A percentile compares a stretch with the other conserved stretches of the same genome.
These are phyloP conservation scores for Hyaloraphidium curvatum DNA, from an alignment of 192 early-diverging fungal species.

Conservation along the genomic window DNA sequence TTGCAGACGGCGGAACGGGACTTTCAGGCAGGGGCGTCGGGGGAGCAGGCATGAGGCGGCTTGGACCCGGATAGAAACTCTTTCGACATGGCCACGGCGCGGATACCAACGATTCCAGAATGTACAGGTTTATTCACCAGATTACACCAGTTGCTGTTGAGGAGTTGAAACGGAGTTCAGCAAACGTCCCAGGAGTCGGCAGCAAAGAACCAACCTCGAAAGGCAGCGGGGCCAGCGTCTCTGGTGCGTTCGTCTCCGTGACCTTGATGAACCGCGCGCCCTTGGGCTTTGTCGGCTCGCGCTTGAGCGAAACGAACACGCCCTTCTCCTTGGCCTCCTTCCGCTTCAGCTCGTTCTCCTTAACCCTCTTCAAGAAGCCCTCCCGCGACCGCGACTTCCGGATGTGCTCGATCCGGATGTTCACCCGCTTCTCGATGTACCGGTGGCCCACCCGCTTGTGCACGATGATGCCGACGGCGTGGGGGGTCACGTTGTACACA, in stretches of 20 bases:
- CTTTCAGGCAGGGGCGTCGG: no score
- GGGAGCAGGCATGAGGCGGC: no score
- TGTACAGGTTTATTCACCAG: no score
- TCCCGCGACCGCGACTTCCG: conserved; percentile 99
- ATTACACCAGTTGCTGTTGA: no score
- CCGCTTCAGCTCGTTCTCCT: conserved; percentile 74
- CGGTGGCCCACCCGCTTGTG: conserved; percentile 98
- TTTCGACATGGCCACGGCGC: no score
- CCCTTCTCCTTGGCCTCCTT: conserved; percentile 67
- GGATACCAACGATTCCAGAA: no score
- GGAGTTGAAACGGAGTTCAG: no score
- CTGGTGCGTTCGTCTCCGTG: conserved; percentile 69
- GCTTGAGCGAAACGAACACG: conserved; percentile 61
- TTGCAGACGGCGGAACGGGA: no score
- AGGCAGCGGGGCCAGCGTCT: conserved; percentile 85
- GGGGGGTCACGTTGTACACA: conserved; percentile 99
- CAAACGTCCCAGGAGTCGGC: no score
- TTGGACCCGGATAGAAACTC: no score
- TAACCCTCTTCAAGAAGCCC: conserved; percentile 93
- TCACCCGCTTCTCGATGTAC: conserved; percentile 96
- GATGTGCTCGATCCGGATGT: conserved; percentile 96
- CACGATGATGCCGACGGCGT: conserved; percentile 92
- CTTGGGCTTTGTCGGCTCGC: conserved; percentile 75
- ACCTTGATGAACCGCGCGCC: conserved; percentile 65
- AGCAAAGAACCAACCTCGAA: no score